These are phyloP conservation scores for Hymenoscyphus albidus DNA, from an alignment of 2,329 filamentous ascomycete genomes.

Conservation along the genomic window DNA sequence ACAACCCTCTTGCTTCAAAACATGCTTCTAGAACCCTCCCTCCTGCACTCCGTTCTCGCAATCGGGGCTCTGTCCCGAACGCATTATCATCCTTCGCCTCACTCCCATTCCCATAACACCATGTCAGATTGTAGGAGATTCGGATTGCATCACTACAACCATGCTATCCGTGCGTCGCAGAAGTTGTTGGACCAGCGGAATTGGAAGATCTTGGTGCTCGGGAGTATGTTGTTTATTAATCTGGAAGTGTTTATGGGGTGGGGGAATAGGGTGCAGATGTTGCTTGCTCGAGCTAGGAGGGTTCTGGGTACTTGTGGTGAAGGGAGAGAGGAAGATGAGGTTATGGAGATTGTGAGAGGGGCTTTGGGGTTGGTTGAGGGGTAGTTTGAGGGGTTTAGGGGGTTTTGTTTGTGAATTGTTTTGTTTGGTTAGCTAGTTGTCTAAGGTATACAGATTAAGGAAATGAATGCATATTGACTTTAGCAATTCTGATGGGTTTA, in stretches of 20 bases:
- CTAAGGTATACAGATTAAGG: too few species aligned
- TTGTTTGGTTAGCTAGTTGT: too few species aligned
- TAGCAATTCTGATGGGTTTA: too few species aligned
- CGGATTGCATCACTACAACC: conserved; percentile 25
- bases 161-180: conserved; percentile 18
- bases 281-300: neutral
- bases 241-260: neutral
- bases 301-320: neutral
- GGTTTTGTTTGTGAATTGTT: neutral
- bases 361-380: neutral
- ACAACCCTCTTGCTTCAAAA: conserved; percentile 10
- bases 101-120: conserved; percentile 22
- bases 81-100: conserved; percentile 33
- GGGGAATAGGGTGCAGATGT: neutral
- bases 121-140: conserved; percentile 29
- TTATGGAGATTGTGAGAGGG: neutral
- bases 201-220: neutral
- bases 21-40: conserved; percentile 5
- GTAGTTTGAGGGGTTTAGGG: neutral
- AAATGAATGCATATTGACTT: too few species aligned
- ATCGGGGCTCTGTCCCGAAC: conserved; percentile 18
- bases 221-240: neutral
- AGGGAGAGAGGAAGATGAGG: neutral
- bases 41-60: conserved; percentile 11
- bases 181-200: neutral